A percentile compares a stretch with the other conserved stretches of the same genome.
Evolutionary conservation across 441 rosid species (phyloP).

Genomic region (Euphorbia celastroides): DNA sequence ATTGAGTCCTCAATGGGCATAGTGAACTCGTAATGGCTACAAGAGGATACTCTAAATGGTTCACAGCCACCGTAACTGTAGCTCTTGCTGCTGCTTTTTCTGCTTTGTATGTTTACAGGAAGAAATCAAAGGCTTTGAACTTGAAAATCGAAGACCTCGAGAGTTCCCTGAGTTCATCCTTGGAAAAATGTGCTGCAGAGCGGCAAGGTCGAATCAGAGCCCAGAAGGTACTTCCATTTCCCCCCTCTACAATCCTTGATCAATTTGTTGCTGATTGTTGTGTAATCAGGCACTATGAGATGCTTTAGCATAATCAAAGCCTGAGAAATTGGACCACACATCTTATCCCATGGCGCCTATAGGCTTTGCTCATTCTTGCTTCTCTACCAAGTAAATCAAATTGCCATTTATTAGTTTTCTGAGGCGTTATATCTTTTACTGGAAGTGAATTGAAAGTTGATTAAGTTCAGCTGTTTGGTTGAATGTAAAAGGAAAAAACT

Average conservation of each 20-base stretch:
- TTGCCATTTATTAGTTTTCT: neutral
- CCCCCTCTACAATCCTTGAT: neutral
- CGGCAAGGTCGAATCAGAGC: constrained; percentile 81
- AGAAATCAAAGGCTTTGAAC: constrained; percentile 26
- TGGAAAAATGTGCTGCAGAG: constrained; percentile 65
- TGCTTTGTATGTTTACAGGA: constrained; percentile 38
- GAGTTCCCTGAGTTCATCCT: constrained; percentile 47
- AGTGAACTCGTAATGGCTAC: constrained; percentile 12
- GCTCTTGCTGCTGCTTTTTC: constrained; percentile 41
- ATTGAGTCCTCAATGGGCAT: too few species aligned
- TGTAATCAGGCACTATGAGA: constrained; percentile 54
- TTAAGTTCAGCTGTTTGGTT: neutral
- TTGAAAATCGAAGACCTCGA: constrained; percentile 42
- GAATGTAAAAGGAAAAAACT: neutral
- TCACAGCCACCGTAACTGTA: constrained; percentile 23
- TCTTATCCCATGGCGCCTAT: constrained; percentile 78
- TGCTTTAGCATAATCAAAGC: constrained; percentile 41
- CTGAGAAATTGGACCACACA: constrained; percentile 31
- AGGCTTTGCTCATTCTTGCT: constrained; percentile 77
- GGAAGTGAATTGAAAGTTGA: neutral
- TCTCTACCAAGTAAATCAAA: constrained; percentile 60
- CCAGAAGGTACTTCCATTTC: constrained; percentile 49
- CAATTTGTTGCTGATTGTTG: neutral
- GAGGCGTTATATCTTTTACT: neutral
- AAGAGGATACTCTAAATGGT: constrained; percentile 19